phyloP scores from a whole-genome alignment of 2,329 filamentous ascomycete species.

The Microsporum canis region DNA sequence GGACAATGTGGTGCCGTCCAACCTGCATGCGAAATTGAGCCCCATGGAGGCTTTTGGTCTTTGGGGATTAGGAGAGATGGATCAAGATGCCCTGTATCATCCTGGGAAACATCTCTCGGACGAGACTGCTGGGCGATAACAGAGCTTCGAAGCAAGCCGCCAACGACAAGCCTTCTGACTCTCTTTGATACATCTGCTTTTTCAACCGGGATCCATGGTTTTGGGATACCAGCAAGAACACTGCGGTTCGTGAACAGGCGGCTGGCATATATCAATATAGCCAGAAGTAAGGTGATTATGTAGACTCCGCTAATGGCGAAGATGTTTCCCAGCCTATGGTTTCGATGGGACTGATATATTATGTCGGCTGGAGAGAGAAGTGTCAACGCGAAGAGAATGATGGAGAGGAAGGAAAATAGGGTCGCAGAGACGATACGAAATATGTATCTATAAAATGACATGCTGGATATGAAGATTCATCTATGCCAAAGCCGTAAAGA shows the following conservation, averaged over 20 bases:
- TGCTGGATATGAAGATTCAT: neutral
- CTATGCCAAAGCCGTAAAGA: neutral
- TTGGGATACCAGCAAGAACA: constrained; percentile 71
- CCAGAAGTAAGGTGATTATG: constrained; percentile 57
- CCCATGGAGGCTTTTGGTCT: constrained; percentile 55
- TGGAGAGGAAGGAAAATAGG: constrained; percentile 63
- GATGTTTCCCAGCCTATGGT: constrained; percentile 62
- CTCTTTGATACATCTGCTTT: constrained; percentile 66
- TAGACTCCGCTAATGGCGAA: constrained; percentile 71
- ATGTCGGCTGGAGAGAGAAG: constrained; percentile 70
- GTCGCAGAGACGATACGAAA: constrained; percentile 73
- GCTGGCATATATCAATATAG: constrained; percentile 65
- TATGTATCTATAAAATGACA: neutral
- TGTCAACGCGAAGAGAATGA: constrained; percentile 61
- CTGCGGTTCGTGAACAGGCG: constrained; percentile 80
- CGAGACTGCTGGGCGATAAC: constrained; percentile 66
- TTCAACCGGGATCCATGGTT: constrained; percentile 73
- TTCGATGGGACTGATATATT: constrained; percentile 62
- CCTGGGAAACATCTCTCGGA: constrained; percentile 49
- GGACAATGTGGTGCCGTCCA: constrained; percentile 72
- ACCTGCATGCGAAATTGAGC: constrained; percentile 70
- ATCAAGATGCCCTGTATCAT: constrained; percentile 20
- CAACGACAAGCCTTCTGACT: constrained; percentile 64
- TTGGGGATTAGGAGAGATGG: constrained; percentile 20
- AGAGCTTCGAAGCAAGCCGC: constrained; percentile 63